Conservation (phyloP, 2,329 filamentous ascomycete species). For the Plectosphaerella plurivora region DNA sequence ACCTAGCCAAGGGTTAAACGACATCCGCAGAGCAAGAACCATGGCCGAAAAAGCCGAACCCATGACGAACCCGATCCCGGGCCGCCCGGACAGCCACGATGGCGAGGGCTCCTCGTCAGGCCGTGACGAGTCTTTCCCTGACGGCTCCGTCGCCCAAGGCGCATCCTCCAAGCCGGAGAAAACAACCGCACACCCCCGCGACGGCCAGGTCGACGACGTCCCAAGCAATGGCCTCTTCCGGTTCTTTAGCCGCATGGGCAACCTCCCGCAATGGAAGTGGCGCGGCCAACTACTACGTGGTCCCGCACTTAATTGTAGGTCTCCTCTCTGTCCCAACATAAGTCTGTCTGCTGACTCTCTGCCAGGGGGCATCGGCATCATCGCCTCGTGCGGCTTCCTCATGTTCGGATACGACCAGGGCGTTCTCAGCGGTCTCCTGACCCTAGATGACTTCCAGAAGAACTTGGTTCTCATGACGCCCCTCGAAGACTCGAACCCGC, state of each 20-base stretch:
- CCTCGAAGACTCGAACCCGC: constrained; percentile 14
- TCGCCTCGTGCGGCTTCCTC: constrained; percentile 20
- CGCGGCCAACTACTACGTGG: constrained; percentile 17
- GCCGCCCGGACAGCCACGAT: background rate
- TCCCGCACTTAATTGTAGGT: constrained; percentile 14
- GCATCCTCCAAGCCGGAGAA: background rate
- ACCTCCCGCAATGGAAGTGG: constrained; percentile 18
- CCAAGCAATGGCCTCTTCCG: constrained; percentile 7
- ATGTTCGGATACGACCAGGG: constrained; percentile 5
- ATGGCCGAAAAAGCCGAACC: background rate
- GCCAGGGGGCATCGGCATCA: constrained; percentile 16
- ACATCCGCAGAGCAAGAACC: background rate
- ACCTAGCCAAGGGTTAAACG: too few relatives aligned
- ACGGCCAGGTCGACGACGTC: constrained; percentile 1
- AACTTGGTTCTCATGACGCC: constrained; percentile 19
- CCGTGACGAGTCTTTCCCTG: background rate
- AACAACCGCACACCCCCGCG: background rate
- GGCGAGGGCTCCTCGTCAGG: background rate
- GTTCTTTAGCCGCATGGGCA: constrained; percentile 13
- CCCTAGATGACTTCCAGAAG: constrained; percentile 20
- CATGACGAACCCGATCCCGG: background rate
- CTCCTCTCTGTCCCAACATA: background rate
- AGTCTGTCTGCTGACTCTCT: too few relatives aligned
- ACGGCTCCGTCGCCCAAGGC: background rate
- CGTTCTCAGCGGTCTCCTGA: constrained; percentile 20